Evolutionary conservation across 2,329 filamentous ascomycete species (phyloP).

Genomic region (Coniochaeta sp.): DNA sequence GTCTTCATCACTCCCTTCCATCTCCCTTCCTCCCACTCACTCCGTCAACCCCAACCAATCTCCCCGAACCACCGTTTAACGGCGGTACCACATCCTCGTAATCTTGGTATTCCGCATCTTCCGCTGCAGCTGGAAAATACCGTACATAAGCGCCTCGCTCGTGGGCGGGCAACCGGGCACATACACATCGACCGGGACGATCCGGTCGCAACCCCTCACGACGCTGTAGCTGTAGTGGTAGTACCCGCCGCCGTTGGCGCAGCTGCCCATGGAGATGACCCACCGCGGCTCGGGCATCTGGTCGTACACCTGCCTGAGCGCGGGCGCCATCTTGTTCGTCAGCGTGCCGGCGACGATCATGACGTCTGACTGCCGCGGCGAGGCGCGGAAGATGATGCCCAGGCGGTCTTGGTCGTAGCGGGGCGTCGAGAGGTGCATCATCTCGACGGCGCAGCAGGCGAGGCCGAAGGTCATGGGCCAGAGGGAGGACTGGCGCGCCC

Average conservation of each 20-base stretch:
- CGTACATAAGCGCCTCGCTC: constrained; percentile 40
- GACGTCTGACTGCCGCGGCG: constrained; percentile 66
- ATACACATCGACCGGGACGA: constrained; percentile 62
- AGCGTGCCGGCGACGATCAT: constrained; percentile 93
- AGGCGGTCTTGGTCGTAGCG: constrained; percentile 83
- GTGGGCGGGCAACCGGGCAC: constrained; percentile 56
- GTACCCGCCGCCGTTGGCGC: constrained; percentile 66
- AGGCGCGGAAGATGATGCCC: constrained; percentile 61
- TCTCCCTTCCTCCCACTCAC: background rate
- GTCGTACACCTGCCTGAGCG: constrained; percentile 84
- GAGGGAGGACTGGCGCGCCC: constrained; percentile 75
- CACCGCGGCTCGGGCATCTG: constrained; percentile 91
- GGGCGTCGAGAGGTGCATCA: constrained; percentile 87
- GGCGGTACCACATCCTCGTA: constrained; percentile 44
- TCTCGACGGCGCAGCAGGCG: constrained; percentile 83
- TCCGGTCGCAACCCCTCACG: constrained; percentile 56
- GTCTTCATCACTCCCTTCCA: background rate
- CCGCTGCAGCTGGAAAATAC: constrained; percentile 62
- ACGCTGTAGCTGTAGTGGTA: constrained; percentile 69
- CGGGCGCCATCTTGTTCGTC: constrained; percentile 94
- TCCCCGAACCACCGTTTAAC: constrained; percentile 22
- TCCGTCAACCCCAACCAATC: background rate
- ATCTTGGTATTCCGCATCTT: constrained; percentile 53
- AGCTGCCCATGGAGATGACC: constrained; percentile 70
- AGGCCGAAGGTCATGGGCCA: constrained; percentile 89